These are phyloP conservation scores for Hypomyces rosellus DNA, from an alignment of 2,329 filamentous ascomycete species.

Conservation along the genomic window DNA sequence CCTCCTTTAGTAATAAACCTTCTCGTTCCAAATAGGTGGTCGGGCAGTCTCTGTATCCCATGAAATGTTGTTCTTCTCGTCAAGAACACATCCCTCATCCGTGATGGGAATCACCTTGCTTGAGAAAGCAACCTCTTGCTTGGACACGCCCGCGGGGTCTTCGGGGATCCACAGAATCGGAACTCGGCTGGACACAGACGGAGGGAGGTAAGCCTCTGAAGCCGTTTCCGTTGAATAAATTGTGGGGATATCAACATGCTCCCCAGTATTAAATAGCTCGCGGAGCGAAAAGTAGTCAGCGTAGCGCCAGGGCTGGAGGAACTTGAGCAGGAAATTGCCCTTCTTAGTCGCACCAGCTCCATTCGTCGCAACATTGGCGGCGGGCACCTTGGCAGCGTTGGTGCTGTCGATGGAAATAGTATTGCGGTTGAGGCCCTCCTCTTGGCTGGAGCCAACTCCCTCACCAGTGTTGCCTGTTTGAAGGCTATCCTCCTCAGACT, in stretches of 20 bases:
- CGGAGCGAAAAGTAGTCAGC: constrained; percentile 66
- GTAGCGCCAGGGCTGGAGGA: constrained; percentile 71
- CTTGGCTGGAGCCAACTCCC: constrained; percentile 22
- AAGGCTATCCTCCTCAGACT: constrained; percentile 36
- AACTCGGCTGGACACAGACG: constrained; percentile 54
- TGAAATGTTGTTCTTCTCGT: constrained; percentile 52
- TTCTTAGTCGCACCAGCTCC: constrained; percentile 31
- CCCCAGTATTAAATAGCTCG: constrained; percentile 22
- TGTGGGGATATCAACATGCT: constrained; percentile 2
- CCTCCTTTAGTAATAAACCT: constrained; percentile 35
- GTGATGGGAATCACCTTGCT: constrained; percentile 62
- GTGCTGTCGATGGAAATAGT: constrained; percentile 9
- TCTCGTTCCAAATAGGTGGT: constrained; percentile 39
- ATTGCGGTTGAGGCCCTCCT: constrained; percentile 14
- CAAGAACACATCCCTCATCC: constrained; percentile 63
- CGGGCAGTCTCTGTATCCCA: constrained; percentile 37
- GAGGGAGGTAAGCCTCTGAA: constrained; percentile 65
- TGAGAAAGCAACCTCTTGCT: constrained; percentile 64
- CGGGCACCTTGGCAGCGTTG: constrained; percentile 13
- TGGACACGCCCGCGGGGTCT: constrained; percentile 62
- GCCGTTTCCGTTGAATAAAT: constrained; percentile 58
- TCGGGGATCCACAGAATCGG: constrained; percentile 71
- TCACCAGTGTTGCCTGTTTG: constrained; percentile 22
- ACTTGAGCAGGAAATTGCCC: constrained; percentile 49
- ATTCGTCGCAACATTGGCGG: constrained; percentile 18